Conservation (phyloP, 352 stramenopile genomes). For the Phytophthora constricta region DNA sequence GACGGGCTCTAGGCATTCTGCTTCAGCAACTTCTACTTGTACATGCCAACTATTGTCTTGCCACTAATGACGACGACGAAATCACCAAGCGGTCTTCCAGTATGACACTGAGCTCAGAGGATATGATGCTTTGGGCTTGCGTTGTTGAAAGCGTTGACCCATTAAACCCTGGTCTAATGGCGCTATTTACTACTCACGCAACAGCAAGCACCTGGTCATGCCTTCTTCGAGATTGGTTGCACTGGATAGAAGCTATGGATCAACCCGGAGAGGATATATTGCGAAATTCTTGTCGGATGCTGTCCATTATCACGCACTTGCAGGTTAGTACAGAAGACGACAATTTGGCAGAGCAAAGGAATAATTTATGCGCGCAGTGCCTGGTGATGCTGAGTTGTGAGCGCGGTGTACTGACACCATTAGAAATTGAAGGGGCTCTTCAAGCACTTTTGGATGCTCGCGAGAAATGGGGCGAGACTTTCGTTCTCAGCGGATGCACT, state of each 20-base stretch:
- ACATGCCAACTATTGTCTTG: conserved; percentile 16
- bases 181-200: conserved; percentile 26
- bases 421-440: conserved; percentile 29
- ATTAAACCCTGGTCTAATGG: conserved; percentile 17
- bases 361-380: conserved; percentile 22
- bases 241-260: conserved; percentile 12
- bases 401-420: conserved; percentile 7
- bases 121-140: conserved; percentile 44
- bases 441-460: conserved; percentile 39
- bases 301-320: conserved; percentile 28
- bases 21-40: conserved; percentile 28
- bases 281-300: conserved; percentile 33
- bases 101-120: conserved; percentile 18
- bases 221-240: conserved; percentile 31
- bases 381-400: conserved; percentile 22
- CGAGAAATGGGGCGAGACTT: conserved; percentile 37
- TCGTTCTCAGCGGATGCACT: conserved; percentile 36
- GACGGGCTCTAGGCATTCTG: conserved; percentile 26
- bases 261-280: conserved; percentile 14
- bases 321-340: conserved; percentile 9
- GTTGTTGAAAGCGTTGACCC: conserved; percentile 34
- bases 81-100: not conserved
- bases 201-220: conserved; percentile 26
- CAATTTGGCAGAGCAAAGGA: conserved; percentile 7
- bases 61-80: no score